Evolutionary conservation across 805 yeast species (phyloP), one percentile per base, ranked within the genome.

Genomic region (Yarrowia keelungensis): DNA sequence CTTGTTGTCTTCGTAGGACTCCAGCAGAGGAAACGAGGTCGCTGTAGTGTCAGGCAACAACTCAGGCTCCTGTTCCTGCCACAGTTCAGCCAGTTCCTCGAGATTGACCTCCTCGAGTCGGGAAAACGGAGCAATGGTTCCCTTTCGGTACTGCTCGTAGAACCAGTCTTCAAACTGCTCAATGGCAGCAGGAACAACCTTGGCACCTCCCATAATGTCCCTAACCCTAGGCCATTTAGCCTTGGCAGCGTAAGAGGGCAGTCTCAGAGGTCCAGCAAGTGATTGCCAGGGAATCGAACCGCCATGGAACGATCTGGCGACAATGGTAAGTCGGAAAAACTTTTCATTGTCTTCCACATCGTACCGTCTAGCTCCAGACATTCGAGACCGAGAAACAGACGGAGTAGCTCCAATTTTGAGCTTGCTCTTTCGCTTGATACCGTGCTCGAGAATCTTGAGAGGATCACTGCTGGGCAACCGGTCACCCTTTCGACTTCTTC

Each of bases 191-290:
- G 83, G 84, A 51, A 89, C 80, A 0, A 88, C 89, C 64, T 83
- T 81, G 15, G 79, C 77, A 0, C 95, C 95, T 46, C 88, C 85
- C 83, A 70, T 84, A 82, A 72, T 81, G 74, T 85, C 84, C 51
- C 91, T 82, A 9, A 90, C 82, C 19, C 85, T 81, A 1, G 89
- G 86, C 97, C 97, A 93, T 70, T 85, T 87, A 64, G 85, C 84
- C 71, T 82, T 83, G 36, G 89, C 77, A 11, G 82, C 79, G 9
- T 82, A 84, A 1, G 84, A 78, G 4, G 65, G 65, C 42, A 59
- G 51, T 35, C 51, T 0, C 81, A 76, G 50, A 75, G 72, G 16
- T 76, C 82, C 5, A 78, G 56, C 54, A 0, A 47, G 46, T 0
- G 56, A 8, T 26, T 62, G 67, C 67, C 67, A 62, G 32, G 67